Percentiles rank a stretch among this genome's conserved stretches.
Evolutionary conservation across 768 basidiomycete genomes (phyloP).

Genomic region (Fibroporia radiculosa): DNA sequence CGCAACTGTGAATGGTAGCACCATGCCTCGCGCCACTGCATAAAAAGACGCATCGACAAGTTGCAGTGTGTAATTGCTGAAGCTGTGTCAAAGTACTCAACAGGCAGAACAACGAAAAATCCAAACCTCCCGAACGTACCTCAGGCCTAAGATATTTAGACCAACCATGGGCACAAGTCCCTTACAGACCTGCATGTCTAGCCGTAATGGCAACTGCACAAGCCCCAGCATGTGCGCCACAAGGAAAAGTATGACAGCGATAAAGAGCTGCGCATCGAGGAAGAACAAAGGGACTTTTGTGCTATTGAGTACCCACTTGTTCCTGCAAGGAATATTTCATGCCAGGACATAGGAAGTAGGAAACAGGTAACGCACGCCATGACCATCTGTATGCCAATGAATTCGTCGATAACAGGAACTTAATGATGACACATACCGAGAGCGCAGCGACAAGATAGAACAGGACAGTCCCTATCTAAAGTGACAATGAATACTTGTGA

Average conservation of each 20-base stretch:
- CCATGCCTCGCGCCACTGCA: constrained; percentile 89
- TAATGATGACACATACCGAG: constrained; percentile 47
- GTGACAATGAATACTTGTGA: too few species aligned
- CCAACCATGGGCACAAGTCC: constrained; percentile 69
- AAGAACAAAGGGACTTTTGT: constrained; percentile 81
- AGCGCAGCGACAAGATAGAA: constrained; percentile 90
- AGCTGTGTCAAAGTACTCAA: too few species aligned
- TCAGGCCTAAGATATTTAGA: constrained; percentile 78
- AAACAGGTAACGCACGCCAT: constrained; percentile 56
- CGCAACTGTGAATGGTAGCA: constrained; percentile 88
- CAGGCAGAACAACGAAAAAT: too few species aligned
- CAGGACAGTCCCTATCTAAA: constrained; percentile 67
- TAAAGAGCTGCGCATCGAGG: constrained; percentile 70
- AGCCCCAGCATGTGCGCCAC: constrained; percentile 53
- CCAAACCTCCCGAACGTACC: constrained; percentile 49
- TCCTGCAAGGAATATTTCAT: constrained; percentile 37
- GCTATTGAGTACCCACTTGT: constrained; percentile 84
- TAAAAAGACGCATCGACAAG: constrained; percentile 94
- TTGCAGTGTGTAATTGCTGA: constrained; percentile 88
- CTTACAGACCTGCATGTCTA: constrained; percentile 60
- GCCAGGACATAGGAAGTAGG: not conserved
- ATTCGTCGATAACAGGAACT: not conserved
- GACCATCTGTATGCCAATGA: constrained; percentile 56
- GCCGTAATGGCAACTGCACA: constrained; percentile 56
- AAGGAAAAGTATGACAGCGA: constrained; percentile 72